Evolutionary conservation across 2,329 filamentous ascomycete genomes (phyloP).

Genomic region (Neofusicoccum ribis): DNA sequence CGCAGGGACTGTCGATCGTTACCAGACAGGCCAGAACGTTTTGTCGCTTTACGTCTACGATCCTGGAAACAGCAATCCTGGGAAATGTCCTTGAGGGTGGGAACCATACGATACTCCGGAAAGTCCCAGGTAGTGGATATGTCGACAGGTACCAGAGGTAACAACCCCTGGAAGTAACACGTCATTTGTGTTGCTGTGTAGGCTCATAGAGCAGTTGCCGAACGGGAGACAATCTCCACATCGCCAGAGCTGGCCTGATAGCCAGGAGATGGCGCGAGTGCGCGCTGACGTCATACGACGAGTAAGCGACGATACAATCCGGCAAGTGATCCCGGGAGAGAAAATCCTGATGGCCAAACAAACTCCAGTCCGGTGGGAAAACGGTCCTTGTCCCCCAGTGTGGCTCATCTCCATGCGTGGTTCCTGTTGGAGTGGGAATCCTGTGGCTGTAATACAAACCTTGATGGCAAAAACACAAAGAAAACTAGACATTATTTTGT

Average conservation of each 20-base stretch:
- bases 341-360: conserved; percentile 11
- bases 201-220: conserved; percentile 11
- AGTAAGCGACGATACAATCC: conserved; percentile 20
- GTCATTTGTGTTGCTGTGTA: conserved; percentile 2
- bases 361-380: neutral
- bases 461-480: conserved; percentile 23
- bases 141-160: conserved; percentile 10
- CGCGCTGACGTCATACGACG: conserved; percentile 16
- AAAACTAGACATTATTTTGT: conserved; percentile 24
- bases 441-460: conserved; percentile 21
- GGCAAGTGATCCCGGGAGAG: neutral
- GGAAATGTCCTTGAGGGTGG: neutral
- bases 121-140: neutral
- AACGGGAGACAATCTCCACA: neutral
- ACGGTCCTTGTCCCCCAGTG: neutral
- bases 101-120: neutral
- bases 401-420: neutral
- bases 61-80: conserved; percentile 11
- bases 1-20: conserved; percentile 17
- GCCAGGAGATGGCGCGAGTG: neutral
- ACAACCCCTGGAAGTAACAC: neutral
- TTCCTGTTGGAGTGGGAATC: neutral
- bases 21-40: conserved; percentile 10
- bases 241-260: neutral
- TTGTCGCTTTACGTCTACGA: conserved; percentile 18